These are phyloP conservation scores for Geosiphon pyriformis DNA, from an alignment of 192 early-diverging fungal species.

Conservation along the genomic window DNA sequence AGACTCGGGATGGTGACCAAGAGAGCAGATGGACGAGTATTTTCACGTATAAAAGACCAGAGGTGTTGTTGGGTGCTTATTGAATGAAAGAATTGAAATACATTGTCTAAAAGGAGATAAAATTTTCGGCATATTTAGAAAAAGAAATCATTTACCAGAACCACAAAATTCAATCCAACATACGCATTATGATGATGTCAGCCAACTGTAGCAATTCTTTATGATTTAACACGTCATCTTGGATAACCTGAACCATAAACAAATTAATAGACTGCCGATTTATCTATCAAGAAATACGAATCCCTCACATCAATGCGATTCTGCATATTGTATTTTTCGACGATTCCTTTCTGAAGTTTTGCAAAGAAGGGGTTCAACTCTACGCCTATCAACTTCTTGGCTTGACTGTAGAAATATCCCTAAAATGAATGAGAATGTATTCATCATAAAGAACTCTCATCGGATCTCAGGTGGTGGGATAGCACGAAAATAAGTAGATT, in stretches of 20 bases:
- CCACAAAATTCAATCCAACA: not conserved
- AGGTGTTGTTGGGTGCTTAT: constrained; percentile 39
- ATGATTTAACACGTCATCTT: constrained; percentile 40
- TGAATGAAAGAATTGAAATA: constrained; percentile 54
- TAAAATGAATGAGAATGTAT: not conserved
- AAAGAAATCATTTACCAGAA: not conserved
- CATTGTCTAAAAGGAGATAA: constrained; percentile 39
- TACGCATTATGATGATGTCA: constrained; percentile 48
- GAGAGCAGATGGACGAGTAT: constrained; percentile 37
- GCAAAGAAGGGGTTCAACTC: constrained; percentile 57
- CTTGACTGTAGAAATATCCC: constrained; percentile 15
- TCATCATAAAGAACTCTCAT: not conserved
- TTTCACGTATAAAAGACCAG: constrained; percentile 46
- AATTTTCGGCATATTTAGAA: not conserved
- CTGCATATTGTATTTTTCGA: constrained; percentile 46
- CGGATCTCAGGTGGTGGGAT: too few relatives aligned
- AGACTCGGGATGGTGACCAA: constrained; percentile 49
- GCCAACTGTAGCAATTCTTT: constrained; percentile 38
- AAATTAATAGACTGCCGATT: not conserved
- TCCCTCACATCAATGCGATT: constrained; percentile 49
- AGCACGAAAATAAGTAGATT: not conserved
- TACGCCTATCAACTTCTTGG: constrained; percentile 50
- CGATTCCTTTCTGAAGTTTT: constrained; percentile 44
- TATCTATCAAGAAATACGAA: not conserved
- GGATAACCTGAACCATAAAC: constrained; percentile 31